Conservation (phyloP, 345 rosid genomes). For the Abelmoschus esculentus region DNA sequence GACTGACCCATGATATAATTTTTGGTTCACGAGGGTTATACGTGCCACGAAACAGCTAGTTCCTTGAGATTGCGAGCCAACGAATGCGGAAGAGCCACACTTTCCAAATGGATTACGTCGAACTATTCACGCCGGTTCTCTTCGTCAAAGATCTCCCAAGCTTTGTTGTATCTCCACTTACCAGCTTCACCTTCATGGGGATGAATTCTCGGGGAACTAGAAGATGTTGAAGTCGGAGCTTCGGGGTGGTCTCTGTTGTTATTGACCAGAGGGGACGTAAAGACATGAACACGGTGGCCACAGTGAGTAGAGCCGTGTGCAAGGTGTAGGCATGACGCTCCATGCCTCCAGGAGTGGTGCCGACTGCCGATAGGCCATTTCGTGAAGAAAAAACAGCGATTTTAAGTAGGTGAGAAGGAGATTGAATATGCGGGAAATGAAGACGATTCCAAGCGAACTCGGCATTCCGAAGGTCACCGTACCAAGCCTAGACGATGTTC, state of each 20-base stretch:
- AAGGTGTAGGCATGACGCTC: conserved; percentile 87
- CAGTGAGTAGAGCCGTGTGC: conserved; percentile 61
- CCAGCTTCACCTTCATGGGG: conserved; percentile 72
- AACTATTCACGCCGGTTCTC: conserved; percentile 48
- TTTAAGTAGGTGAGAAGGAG: conserved; percentile 35
- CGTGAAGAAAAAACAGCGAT: conserved; percentile 80
- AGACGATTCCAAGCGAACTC: conserved; percentile 77
- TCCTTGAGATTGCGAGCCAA: conserved; percentile 50
- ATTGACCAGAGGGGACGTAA: conserved; percentile 58
- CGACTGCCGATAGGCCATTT: conserved; percentile 77
- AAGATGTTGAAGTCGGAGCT: neutral
- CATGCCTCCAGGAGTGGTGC: conserved; percentile 82
- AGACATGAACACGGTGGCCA: conserved; percentile 77
- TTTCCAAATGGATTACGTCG: conserved; percentile 82
- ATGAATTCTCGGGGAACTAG: conserved; percentile 36
- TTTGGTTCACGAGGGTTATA: too few species aligned
- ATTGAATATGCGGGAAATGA: conserved; percentile 16
- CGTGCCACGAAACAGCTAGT: conserved; percentile 88
- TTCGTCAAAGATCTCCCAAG: conserved; percentile 72
- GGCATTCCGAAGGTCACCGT: conserved; percentile 58
- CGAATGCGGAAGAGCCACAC: conserved; percentile 86
- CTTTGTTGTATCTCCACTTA: conserved; percentile 67
- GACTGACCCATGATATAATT: too few species aligned
- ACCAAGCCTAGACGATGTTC: conserved; percentile 32
- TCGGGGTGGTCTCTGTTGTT: neutral